Evolutionary conservation across 2,329 filamentous ascomycete species (phyloP).

Genomic region (Fusarium chlamydosporum): DNA sequence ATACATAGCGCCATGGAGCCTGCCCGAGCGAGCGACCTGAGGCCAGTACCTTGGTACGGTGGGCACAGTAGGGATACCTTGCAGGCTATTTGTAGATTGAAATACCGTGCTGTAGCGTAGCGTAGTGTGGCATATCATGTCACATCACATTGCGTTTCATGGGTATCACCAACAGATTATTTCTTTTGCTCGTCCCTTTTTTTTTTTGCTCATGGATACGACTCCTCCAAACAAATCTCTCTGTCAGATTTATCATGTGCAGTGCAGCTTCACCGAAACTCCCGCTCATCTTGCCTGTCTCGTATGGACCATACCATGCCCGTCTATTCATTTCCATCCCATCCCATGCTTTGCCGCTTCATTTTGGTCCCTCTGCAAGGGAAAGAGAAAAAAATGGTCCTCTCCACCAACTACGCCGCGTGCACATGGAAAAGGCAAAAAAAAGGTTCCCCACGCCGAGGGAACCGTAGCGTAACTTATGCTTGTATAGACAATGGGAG

Average conservation of each 20-base stretch:
- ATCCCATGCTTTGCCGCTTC: constrained; percentile 38
- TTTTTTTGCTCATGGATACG: constrained; percentile 28
- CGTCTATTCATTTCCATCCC: constrained; percentile 46
- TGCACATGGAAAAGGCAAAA: constrained; percentile 9
- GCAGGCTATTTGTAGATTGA: constrained; percentile 26
- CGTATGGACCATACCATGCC: constrained; percentile 35
- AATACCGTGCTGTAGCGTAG: constrained; percentile 23
- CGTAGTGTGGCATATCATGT: constrained; percentile 12
- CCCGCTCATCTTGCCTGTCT: constrained; percentile 23
- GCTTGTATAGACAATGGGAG: neutral
- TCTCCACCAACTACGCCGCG: constrained; percentile 28
- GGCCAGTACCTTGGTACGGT: constrained; percentile 9
- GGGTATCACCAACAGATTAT: constrained; percentile 38
- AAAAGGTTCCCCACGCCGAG: constrained; percentile 30
- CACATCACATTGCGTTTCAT: constrained; percentile 24
- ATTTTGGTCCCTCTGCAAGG: constrained; percentile 46
- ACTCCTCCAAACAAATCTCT: constrained; percentile 21
- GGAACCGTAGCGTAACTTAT: constrained; percentile 12
- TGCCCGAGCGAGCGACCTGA: constrained; percentile 8
- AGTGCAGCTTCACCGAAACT: constrained; percentile 43
- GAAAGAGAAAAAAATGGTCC: constrained; percentile 38
- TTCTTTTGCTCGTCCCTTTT: constrained; percentile 3
- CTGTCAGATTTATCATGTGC: constrained; percentile 15
- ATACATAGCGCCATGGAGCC: constrained; percentile 22
- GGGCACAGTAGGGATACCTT: constrained; percentile 2